phyloP scores from a whole-genome alignment of 345 rosid genomes.

The Aquilaria sinensis region DNA sequence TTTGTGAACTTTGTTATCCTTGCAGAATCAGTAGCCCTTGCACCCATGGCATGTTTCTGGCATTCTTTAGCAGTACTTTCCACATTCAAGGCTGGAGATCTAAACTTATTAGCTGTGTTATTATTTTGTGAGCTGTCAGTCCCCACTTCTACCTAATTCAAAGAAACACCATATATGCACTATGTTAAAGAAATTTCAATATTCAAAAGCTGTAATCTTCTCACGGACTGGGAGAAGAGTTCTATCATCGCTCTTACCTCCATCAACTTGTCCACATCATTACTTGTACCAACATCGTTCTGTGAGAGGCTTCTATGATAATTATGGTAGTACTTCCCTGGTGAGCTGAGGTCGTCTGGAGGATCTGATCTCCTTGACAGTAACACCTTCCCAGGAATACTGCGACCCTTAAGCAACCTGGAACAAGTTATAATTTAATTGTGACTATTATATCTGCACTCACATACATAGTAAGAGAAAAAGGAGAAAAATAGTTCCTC shows the following conservation, averaged over 20 bases:
- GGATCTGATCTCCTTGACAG: slow-evolving; percentile 75
- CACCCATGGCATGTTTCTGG: slow-evolving; percentile 51
- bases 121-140: slow-evolving; percentile 33
- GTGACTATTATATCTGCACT: too few species aligned
- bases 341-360: slow-evolving; percentile 33
- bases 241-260: slow-evolving; percentile 32
- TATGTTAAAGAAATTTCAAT: too few species aligned
- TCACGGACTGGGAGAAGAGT: too few species aligned
- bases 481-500: too few species aligned
- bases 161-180: slow-evolving; percentile 5
- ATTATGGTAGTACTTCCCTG: slow-evolving; percentile 39
- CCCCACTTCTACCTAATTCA: slow-evolving; percentile 41
- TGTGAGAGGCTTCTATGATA: slow-evolving; percentile 70
- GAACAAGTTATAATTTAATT: background rate
- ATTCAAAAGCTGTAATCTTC: too few species aligned
- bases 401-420: slow-evolving; percentile 88
- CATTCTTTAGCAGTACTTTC: slow-evolving; percentile 43
- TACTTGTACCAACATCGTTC: slow-evolving; percentile 61
- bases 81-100: slow-evolving; percentile 36
- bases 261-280: slow-evolving; percentile 33
- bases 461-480: too few species aligned
- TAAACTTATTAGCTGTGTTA: slow-evolving; percentile 35
- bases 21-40: slow-evolving; percentile 84
- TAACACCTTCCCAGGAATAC: slow-evolving; percentile 86
- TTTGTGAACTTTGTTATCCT: slow-evolving; percentile 82